These are phyloP conservation scores for Nepenthes alata DNA, from an alignment of 179 eudicot species.

Conservation along the genomic window DNA sequence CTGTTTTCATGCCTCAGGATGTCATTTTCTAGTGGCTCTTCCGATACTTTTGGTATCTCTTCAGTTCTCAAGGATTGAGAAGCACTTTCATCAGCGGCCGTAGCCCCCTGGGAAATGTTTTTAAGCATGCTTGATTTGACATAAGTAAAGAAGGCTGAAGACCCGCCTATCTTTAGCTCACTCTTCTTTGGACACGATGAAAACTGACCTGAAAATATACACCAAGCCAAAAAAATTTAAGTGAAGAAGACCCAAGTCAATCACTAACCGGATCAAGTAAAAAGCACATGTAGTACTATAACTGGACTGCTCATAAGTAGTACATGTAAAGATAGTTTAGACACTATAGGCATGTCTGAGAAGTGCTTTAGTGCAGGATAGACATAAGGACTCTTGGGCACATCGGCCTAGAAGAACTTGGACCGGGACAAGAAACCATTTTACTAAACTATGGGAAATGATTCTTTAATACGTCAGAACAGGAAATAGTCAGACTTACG, in stretches of 20 bases:
- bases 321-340: no score
- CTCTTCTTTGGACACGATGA: constrained; percentile 54
- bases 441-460: no score
- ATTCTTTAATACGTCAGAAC: no score
- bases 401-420: no score
- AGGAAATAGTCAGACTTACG: no score
- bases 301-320: no score
- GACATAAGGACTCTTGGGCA: no score
- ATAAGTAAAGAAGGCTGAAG: constrained; percentile 87
- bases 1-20: constrained; percentile 17
- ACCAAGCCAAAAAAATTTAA: constrained; percentile 6
- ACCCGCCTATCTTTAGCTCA: constrained; percentile 77
- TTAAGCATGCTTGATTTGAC: constrained; percentile 51
- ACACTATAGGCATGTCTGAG: no score
- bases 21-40: constrained; percentile 16
- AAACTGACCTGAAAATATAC: constrained; percentile 34
- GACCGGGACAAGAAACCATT: no score
- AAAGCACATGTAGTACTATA: neutral
- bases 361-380: no score
- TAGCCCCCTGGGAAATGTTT: constrained; percentile 25
- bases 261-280: neutral
- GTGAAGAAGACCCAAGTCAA: neutral
- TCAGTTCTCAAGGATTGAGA: constrained; percentile 20
- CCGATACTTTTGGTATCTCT: constrained; percentile 18
- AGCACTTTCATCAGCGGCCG: constrained; percentile 19